Evolutionary conservation across 345 rosid species (phyloP).

Genomic region (Sapria himalayana): DNA sequence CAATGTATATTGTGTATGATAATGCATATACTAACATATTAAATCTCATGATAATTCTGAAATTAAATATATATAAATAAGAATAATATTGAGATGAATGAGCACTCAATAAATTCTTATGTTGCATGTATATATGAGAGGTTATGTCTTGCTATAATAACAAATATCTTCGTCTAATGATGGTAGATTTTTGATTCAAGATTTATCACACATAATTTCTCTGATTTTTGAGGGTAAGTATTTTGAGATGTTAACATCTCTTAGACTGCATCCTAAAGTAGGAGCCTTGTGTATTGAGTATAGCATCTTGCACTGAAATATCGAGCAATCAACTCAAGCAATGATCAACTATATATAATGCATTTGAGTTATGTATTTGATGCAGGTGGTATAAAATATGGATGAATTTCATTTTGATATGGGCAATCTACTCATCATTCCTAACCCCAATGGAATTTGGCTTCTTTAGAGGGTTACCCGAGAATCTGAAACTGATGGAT

Average conservation of each 20-base stretch:
- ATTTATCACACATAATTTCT: not conserved
- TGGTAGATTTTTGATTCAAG: not conserved
- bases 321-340: too few relatives aligned
- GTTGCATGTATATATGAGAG: too few relatives aligned
- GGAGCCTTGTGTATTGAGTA: not conserved
- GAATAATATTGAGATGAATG: not conserved
- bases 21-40: too few relatives aligned
- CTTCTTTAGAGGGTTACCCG: constrained; percentile 62
- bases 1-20: too few relatives aligned
- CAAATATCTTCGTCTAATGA: too few relatives aligned
- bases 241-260: not conserved
- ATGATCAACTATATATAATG: not conserved
- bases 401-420: constrained; percentile 44
- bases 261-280: not conserved
- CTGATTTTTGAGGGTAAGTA: not conserved
- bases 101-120: too few relatives aligned
- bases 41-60: too few relatives aligned
- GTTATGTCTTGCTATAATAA: too few relatives aligned
- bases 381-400: constrained; percentile 52
- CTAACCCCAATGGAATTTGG: constrained; percentile 85
- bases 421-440: constrained; percentile 75
- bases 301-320: too few relatives aligned
- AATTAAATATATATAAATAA: too few relatives aligned
- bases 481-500: constrained; percentile 46
- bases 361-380: not conserved